Base-by-base conservation (phyloP, 345 rosid species). In the Ceriops decandra region DNA sequence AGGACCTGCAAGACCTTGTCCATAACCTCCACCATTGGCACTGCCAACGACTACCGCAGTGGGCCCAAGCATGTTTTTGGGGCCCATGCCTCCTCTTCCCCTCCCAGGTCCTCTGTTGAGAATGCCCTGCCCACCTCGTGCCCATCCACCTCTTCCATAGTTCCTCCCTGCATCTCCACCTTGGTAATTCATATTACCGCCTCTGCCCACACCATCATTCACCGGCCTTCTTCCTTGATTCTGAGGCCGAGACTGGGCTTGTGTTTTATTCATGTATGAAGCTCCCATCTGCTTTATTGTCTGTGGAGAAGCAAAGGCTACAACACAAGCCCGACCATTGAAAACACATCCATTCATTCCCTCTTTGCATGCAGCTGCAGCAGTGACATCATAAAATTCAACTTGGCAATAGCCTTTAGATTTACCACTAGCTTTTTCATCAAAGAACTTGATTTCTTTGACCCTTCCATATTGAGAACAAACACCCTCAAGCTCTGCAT, bases 401-500 rank as follows among this genome's bases (percentile, higher is more conserved):
- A 90, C 89, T 79, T 90, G 96, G 75, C 96, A 90, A 77, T 86
- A 90, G 22, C 96, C 96, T 84, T 90, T 90, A 53, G 96, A 90
- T 79, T 90, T 90, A 17, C 93, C 96, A 76, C 96, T 88, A 31
- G 90, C 96, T 71, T 85, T 86, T 79, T 90, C 96, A 53, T 90
- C 96, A 68, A 85, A 90, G 74, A 90, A 90, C 82, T 90, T 90
- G 49, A 90, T 82, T 81, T 90, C 93, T 79, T 90, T 90, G 21
- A 86, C 87, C 71, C 83, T 85, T 64, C 96, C 96, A 75, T 85
- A 90, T 67, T 85, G 93, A 73, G 86, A 79, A 62, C 83, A 85
- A 62, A 82, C 79, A 64, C 82, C 75, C 76, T 90, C 96, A 70
- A 90, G 79, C 77, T 90, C 96, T 9, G 87, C 91, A 84, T 90